These are phyloP conservation scores for Parastagonospora avenae DNA, from an alignment of 2,329 filamentous ascomycete genomes.

Conservation along the genomic window DNA sequence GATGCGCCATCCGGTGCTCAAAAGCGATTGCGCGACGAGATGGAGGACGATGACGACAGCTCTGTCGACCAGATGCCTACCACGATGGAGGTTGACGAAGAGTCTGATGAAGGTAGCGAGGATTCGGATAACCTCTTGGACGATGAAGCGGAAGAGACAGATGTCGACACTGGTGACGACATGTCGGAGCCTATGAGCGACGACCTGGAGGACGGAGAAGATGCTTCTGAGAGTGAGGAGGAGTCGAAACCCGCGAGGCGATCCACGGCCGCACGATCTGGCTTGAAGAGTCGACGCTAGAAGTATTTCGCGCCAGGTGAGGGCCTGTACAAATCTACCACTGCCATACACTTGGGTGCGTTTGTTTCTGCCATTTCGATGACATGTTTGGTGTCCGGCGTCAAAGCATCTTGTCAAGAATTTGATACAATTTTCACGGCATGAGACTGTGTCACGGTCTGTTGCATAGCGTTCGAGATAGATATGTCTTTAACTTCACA, in stretches of 20 bases:
- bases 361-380: background rate
- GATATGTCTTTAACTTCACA: background rate
- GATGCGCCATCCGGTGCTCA: constrained; percentile 19
- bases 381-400: constrained; percentile 3
- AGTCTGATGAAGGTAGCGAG: constrained; percentile 61
- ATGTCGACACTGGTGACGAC: constrained; percentile 54
- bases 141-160: constrained; percentile 58
- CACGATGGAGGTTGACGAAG: constrained; percentile 53
- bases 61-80: constrained; percentile 64
- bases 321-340: constrained; percentile 5
- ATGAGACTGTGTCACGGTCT: background rate
- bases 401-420: background rate
- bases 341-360: background rate
- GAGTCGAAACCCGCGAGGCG: constrained; percentile 40
- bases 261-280: constrained; percentile 41
- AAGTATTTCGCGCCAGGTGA: background rate
- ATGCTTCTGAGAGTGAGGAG: constrained; percentile 52
- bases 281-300: constrained; percentile 36
- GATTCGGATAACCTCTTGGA: constrained; percentile 58
- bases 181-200: constrained; percentile 54
- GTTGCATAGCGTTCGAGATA: constrained; percentile 6
- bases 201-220: constrained; percentile 51
- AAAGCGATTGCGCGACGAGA: constrained; percentile 31
- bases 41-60: constrained; percentile 39
- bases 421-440: background rate